Base-by-base conservation (phyloP, 2,329 filamentous ascomycete genomes). In the Clarireedia monteithiana region DNA sequence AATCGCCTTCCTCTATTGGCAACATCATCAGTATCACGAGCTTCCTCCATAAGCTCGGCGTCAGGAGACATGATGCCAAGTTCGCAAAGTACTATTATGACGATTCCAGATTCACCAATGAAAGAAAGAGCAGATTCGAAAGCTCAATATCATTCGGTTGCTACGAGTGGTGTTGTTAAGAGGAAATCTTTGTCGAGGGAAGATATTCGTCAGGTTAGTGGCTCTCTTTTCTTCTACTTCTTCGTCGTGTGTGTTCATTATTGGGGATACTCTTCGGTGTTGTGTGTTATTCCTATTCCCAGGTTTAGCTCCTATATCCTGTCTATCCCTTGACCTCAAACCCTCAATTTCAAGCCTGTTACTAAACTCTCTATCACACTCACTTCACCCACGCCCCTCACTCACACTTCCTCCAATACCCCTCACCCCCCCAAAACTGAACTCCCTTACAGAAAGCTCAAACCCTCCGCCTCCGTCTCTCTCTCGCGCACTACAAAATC, bases 401-500 rank as follows among this genome's bases (percentile, higher is more conserved):
- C 20, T 23, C 23, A 2, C 4, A 6, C 17, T 20, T 40, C 17
- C 4, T 1, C n/a, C 7, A n/a, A 48, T 0, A 10, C 17, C 12
- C 26, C 27, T 17, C 36, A 42, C 4, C n/a, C 27, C 38, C 36
- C 20, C 3, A 9, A 20, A 20, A 20, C 20, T 20, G 20, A 20
- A 20, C 2, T 24, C n/a, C 12, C 20, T 17, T 10, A 4, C 36
- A 87, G 78, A 79, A 81, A 71, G 84, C 83, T 20, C 80, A 86
- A 66, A 80, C 83, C 49, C 74, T 91, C 46, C 79, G 79, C 51
- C 77, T 89, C 9, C 80, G 86, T n/a, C 79, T 91, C 15, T 77
- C 80, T 27, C 78, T 90, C 20, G 88, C 86, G 14, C 80, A 80
- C 66, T 91, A 90, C 75, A 91, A 91, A 71, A 76, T 91, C 62